A percentile compares a stretch with the other conserved stretches of the same genome.
These are phyloP conservation scores for Acacia acuminata DNA, from an alignment of 306 rosid species.

Conservation along the genomic window DNA sequence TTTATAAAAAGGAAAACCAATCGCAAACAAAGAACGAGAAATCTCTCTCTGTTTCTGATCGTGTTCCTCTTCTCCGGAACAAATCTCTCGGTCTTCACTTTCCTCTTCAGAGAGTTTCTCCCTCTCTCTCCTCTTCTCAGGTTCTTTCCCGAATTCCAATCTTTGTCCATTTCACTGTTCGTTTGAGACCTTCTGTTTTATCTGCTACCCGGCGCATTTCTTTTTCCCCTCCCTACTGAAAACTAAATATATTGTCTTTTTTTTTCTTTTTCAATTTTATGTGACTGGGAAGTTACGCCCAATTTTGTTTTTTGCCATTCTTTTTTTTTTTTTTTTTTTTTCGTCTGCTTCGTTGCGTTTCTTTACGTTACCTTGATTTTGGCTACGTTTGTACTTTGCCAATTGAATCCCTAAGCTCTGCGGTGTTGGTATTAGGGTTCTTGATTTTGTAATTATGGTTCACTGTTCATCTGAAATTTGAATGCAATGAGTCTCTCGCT, in stretches of 20 bases:
- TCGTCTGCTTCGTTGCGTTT: not conserved
- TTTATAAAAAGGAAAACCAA: not conserved
- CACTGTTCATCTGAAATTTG: not conserved
- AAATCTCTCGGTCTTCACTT: conserved; percentile 17
- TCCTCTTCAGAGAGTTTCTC: not conserved
- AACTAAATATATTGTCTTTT: not conserved
- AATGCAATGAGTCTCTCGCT: not conserved
- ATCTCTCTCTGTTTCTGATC: not conserved
- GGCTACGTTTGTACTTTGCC: conserved; percentile 2
- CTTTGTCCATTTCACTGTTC: conserved; percentile 1
- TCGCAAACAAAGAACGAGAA: not conserved
- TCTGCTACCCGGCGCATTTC: conserved; percentile 4
- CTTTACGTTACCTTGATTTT: not conserved
- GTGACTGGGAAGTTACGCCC: conserved; percentile 18
- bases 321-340: not conserved
- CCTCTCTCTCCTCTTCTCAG: conserved; percentile 19
- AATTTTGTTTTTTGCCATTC: not conserved
- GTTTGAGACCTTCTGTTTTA: conserved; percentile 5
- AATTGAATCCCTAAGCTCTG: not conserved
- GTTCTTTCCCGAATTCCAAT: conserved; percentile 41
- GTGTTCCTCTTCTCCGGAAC: not conserved
- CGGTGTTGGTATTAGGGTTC: conserved; percentile 33
- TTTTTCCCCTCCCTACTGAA: not conserved
- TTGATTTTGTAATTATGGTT: conserved; percentile 20
- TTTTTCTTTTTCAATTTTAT: not conserved